These are phyloP conservation scores for Schizochytrium sp. DNA, from an alignment of 108 stramenopile species.

Conservation along the genomic window DNA sequence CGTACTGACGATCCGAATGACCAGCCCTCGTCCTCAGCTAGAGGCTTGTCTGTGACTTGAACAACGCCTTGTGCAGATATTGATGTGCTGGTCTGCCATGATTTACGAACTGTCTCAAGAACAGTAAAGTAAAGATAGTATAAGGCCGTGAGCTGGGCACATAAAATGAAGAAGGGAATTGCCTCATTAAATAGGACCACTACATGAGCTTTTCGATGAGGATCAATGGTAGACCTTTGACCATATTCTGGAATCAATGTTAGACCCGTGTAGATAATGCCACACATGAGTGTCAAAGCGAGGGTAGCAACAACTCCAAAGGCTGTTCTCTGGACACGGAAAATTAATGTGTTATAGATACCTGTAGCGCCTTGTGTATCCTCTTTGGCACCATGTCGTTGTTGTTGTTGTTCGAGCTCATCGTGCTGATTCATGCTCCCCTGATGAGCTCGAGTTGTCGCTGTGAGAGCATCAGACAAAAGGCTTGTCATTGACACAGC, in stretches of 20 bases:
- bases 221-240: conserved; percentile 16
- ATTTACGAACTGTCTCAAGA: no score
- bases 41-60: no score
- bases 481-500: not conserved
- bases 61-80: no score
- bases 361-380: not conserved
- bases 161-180: not conserved
- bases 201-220: not conserved
- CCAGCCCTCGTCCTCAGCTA: no score
- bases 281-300: not conserved
- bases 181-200: conserved; percentile 15
- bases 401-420: not conserved
- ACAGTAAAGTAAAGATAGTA: no score
- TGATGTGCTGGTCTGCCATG: no score
- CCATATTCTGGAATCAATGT: not conserved
- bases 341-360: not conserved
- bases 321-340: not conserved
- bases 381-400: not conserved
- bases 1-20: no score
- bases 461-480: not conserved
- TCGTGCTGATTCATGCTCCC: not conserved
- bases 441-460: not conserved
- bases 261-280: not conserved
- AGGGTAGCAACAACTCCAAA: not conserved
- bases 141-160: not conserved